Base-by-base conservation (phyloP, 805 yeast species). In the Saturnispora dispora region DNA sequence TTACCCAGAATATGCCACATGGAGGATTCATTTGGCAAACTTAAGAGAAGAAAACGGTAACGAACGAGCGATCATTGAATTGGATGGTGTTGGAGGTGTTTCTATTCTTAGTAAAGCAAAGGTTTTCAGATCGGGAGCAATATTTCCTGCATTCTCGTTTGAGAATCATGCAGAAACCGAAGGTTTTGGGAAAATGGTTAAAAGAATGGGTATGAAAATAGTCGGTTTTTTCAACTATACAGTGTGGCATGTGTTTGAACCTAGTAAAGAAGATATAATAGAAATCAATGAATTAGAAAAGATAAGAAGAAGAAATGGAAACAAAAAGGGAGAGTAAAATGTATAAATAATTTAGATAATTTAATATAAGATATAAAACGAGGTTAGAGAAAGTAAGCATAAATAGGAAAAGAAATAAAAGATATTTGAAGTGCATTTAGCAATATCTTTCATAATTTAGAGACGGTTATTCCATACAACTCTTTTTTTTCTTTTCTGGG, bases 211-310 rank as follows among this genome's bases (percentile, higher is more conserved):
- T 5, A 86, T 77, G 67, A 72, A 72, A 54, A 95, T 88, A 13
- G 93, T 89, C 37, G 96, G 96, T 0, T 73, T 88, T 56, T 96
- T 96, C 4, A 90, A 88, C 68, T 88, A 88, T 66, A 86, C 90
- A 0, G 72, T 88, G 42, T 88, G 96, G 96, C 96, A 88, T 66
- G 85, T 88, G 46, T 86, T 83, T 64, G 95, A 86, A 62, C 95
- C 95, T 15, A 83, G 90, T 69, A 90, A 83, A 65, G 91, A 86
- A 61, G 95, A 86, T 68, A 71, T 86, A 57, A 72, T 75, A 57
- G 80, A 81, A 58, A 85, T 86, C 50, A 84, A 88, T 2, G 73
- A 72, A 58, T 71, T 79, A 65, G 95, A 85, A 66, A 73, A 89
- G 58, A 77, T 75, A 59, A 80, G 77, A 65, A 76, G 87, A 68